Evolutionary conservation across 2,329 filamentous ascomycete species (phyloP), one percentile per base, ranked within the genome.

Genomic region (Ascochyta pisi): DNA sequence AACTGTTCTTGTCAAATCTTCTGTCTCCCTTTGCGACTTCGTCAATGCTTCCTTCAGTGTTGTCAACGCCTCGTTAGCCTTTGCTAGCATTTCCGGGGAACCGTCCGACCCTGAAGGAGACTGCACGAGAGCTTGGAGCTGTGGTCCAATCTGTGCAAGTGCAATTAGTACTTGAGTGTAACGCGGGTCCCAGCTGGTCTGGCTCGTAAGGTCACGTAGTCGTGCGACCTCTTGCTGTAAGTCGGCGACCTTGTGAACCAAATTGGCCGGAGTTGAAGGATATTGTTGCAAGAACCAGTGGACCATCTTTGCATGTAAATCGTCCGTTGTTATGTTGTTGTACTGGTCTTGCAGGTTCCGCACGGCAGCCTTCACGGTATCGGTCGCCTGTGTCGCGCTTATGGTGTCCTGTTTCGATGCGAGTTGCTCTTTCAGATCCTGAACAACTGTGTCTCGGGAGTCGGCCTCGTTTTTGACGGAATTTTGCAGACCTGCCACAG

Each of bases 311-410:
- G 65, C 62, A 38, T 66, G 39, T 9, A 70, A 22, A 7, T 65
- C 52, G 15, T 63, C 63, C 0, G 68, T 68, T 8, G 47, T 60
- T 27, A 72, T 69, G 15, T 71, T 72, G n/a, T 69, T 56, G 24
- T 65, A 71, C 26, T 66, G 66, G 16, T 50, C 29, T 23, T 68
- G 57, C 2, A 72, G 45, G 9, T 35, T 54, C 8, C 50, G 57
- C 0, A 67, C 16, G 10, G 58, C 48, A 26, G 41, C 22, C 16
- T n/a, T 50, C 3, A 66, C 39, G 3, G 10, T 19, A 24, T 62
- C 58, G 3, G 55, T 37, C 7, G 50, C 35, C 15, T 42, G 34
- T 4, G 39, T 39, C 2, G 46, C 45, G 6, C 8, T 23, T 6
- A 26, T 10, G 7, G 27, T 29, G 6, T 64, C 59, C 24, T 54